Evolutionary conservation across 192 early-diverging fungal species (phyloP).

Genomic region (Ambispora gerdemannii): DNA sequence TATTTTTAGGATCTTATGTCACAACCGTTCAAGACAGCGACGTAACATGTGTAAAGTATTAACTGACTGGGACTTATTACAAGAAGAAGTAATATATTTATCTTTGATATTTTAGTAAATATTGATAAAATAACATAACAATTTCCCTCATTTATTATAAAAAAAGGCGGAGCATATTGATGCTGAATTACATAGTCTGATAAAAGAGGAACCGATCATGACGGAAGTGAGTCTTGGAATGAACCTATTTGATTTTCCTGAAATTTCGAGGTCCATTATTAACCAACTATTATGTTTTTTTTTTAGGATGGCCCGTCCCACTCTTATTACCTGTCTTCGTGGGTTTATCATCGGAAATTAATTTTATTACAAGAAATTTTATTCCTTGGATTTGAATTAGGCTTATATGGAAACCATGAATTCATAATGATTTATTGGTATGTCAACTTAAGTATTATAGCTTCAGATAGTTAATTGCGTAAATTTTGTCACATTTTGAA

Average conservation of each 20-base stretch:
- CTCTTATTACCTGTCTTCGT: conserved; percentile 60
- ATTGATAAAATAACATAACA: no score
- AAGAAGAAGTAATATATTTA: conserved; percentile 44
- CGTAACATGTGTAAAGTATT: conserved; percentile 57
- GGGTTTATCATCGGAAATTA: conserved; percentile 63
- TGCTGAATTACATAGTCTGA: conserved; percentile 28
- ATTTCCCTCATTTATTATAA: neutral
- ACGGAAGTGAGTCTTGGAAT: neutral
- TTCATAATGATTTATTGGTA: conserved; percentile 63
- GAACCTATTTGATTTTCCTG: neutral
- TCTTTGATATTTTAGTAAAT: neutral
- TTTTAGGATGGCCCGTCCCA: conserved; percentile 16
- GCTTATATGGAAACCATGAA: conserved; percentile 64
- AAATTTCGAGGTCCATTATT: neutral
- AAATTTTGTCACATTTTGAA: neutral
- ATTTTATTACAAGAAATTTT: conserved; percentile 53
- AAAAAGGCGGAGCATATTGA: conserved; percentile 37
- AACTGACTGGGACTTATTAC: conserved; percentile 54
- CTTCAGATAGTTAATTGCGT: neutral
- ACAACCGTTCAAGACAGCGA: conserved; percentile 61
- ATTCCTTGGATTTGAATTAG: conserved; percentile 64
- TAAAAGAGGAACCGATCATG: conserved; percentile 17
- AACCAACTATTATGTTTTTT: neutral
- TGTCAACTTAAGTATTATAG: neutral
- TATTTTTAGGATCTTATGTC: conserved; percentile 50